Base-by-base conservation (phyloP, 495 filamentous ascomycete genomes). In the Massariosphaeria phaeospora region DNA sequence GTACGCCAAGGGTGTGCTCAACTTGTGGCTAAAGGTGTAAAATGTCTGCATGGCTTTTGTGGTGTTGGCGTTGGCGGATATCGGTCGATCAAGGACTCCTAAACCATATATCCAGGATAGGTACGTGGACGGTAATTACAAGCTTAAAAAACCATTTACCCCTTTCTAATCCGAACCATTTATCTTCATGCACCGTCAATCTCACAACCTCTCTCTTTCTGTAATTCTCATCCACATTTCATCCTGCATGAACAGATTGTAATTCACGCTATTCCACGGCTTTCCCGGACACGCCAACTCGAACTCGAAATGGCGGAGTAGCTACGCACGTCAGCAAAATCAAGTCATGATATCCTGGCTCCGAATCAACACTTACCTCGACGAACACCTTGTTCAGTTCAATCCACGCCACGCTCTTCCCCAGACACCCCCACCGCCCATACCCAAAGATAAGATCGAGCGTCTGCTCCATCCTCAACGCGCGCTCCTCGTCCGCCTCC, bases 1-100 rank as follows among this genome's bases (percentile, higher is more conserved):
- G 70, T 98, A 97, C 71, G 82, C 88, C 31, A 95, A 95, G 80
- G 93, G 93, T 6, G 91, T 98, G 24, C 64, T 97, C 48, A 84
- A 70, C 63, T 73, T 97, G 52, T 97, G 91, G 91, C 65, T 91
- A 67, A 91, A 85, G 76, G 89, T 95, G 55, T 91, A 69, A 66
- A 15, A 23, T 21, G 23, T 26, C 26, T 15, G 20, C 24, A 21
- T 17, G 17, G 26, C 40, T 23, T 34, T 18, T 31, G 25, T 18
- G 46, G 31, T 33, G 46, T 49, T 26, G 46, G 46, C 46, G 46
- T 49, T 49, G 46, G 31, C 12, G 9, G 15, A 33, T 30, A 49
- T 52, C 41, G 24, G 3, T 20, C 24, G 38, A 52, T 52, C n/a
- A n/a, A n/a, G n/a, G n/a, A n/a, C n/a, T n/a, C n/a, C n/a, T n/a